Percentiles rank a stretch among this genome's conserved stretches.
phyloP scores from a whole-genome alignment of 108 stramenopile genomes.

The Thalassiosira profunda region DNA sequence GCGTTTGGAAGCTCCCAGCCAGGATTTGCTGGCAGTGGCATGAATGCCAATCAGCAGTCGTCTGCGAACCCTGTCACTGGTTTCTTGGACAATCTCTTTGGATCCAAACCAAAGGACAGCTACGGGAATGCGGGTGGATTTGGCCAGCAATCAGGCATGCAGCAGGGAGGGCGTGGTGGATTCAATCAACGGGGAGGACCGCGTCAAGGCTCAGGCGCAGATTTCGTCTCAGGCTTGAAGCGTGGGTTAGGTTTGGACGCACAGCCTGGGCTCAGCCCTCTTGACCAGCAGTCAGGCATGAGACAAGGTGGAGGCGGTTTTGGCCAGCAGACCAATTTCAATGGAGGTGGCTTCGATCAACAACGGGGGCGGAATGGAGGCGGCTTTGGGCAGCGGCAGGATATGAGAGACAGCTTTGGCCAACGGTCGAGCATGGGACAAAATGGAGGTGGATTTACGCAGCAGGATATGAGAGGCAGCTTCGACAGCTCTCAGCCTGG shows the following conservation, averaged over 20 bases:
- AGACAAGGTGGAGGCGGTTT: too few relatives aligned
- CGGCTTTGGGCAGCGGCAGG: not conserved
- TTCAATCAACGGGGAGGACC: not conserved
- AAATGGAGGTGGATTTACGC: not conserved
- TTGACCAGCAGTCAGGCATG: too few relatives aligned
- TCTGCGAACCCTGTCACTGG: too few relatives aligned
- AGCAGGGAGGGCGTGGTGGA: not conserved
- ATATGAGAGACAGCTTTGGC: not conserved
- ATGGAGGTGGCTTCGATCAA: not conserved
- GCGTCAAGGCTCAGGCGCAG: not conserved
- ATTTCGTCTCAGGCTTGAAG: slow-evolving; percentile 5
- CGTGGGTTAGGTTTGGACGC: slow-evolving; percentile 6
- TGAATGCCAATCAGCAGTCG: too few relatives aligned
- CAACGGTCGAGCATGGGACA: not conserved
- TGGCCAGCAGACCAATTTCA: too few relatives aligned
- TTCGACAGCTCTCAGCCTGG: not conserved
- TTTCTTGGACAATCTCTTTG: too few relatives aligned
- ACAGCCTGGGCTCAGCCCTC: not conserved
- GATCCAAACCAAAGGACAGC: too few relatives aligned
- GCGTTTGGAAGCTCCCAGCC: too few relatives aligned
- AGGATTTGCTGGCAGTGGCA: too few relatives aligned
- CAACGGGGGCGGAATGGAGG: not conserved
- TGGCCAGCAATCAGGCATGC: not conserved
- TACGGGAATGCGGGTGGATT: too few relatives aligned
- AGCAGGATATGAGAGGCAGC: not conserved